Conservation (phyloP, 768 basidiomycete genomes). For the Sporobolomyces pararoseus region DNA sequence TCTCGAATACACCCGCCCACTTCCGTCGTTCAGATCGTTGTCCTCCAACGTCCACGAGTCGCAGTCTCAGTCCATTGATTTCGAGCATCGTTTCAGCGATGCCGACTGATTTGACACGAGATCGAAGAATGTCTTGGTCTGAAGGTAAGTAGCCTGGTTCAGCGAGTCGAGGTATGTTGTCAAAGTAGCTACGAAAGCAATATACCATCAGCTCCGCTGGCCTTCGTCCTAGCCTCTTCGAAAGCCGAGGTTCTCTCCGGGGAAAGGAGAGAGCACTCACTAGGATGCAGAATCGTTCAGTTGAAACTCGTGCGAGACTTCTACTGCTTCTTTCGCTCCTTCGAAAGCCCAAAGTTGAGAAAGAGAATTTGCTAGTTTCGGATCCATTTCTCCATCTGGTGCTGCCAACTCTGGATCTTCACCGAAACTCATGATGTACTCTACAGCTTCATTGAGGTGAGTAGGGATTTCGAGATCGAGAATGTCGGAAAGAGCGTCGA, state of each 20-base stretch:
- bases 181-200: slow-evolving; percentile 65
- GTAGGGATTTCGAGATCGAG: slow-evolving; percentile 70
- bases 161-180: slow-evolving; percentile 76
- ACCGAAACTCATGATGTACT: slow-evolving; percentile 68
- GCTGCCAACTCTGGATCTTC: slow-evolving; percentile 71
- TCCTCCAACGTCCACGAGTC: slow-evolving; percentile 86
- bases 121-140: slow-evolving; percentile 85
- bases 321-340: slow-evolving; percentile 76
- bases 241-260: background rate
- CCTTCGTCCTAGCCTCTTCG: too few relatives aligned
- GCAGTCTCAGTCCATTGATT: slow-evolving; percentile 78
- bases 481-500: slow-evolving; percentile 80
- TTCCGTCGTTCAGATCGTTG: slow-evolving; percentile 85
- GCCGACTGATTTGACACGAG: slow-evolving; percentile 92
- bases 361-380: slow-evolving; percentile 54
- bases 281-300: slow-evolving; percentile 93
- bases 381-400: slow-evolving; percentile 66
- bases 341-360: slow-evolving; percentile 71
- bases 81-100: slow-evolving; percentile 94
- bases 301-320: slow-evolving; percentile 85
- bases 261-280: slow-evolving; percentile 44
- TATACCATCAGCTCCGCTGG: background rate
- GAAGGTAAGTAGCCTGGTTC: slow-evolving; percentile 72
- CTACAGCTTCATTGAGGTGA: slow-evolving; percentile 65
- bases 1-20: slow-evolving; percentile 91